A percentile compares a stretch with the other conserved stretches of the same genome.
These are phyloP conservation scores for Saccharomyces mikatae DNA, from an alignment of 805 yeast genomes.

Conservation along the genomic window DNA sequence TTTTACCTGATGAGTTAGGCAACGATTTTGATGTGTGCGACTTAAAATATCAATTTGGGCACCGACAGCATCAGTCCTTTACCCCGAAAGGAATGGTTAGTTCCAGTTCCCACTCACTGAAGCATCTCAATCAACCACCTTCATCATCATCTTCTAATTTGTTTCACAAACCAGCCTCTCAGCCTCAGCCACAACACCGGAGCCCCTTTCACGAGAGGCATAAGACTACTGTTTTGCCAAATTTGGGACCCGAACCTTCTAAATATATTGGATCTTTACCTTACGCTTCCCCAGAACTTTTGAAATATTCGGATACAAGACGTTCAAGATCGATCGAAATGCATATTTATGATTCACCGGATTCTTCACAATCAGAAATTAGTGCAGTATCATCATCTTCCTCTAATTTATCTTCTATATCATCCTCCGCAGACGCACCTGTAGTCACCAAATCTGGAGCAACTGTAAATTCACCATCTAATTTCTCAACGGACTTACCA, in stretches of 20 bases:
- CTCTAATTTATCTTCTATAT: neutral
- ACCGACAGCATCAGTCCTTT: neutral
- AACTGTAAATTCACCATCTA: constrained; percentile 36
- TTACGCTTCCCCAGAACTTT: constrained; percentile 83
- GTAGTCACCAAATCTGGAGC: neutral
- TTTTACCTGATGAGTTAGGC: neutral
- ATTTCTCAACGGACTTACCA: constrained; percentile 30
- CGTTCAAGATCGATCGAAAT: neutral
- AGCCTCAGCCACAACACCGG: neutral
- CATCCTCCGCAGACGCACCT: neutral
- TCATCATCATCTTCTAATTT: neutral
- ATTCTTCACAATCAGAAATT: neutral
- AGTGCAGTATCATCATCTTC: neutral
- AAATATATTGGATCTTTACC: constrained; percentile 83
- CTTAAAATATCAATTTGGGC: neutral
- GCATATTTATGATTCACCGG: neutral
- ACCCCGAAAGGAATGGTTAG: neutral
- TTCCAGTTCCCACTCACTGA: neutral
- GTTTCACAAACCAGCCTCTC: neutral
- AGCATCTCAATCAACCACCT: constrained; percentile 2
- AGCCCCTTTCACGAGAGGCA: constrained; percentile 1
- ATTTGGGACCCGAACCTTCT: constrained; percentile 37
- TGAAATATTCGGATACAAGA: constrained; percentile 19
- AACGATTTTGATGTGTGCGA: neutral
- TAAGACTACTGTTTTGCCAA: constrained; percentile 2